Evolutionary conservation across 2,329 filamentous ascomycete species (phyloP).

Genomic region (Monilinia laxa): DNA sequence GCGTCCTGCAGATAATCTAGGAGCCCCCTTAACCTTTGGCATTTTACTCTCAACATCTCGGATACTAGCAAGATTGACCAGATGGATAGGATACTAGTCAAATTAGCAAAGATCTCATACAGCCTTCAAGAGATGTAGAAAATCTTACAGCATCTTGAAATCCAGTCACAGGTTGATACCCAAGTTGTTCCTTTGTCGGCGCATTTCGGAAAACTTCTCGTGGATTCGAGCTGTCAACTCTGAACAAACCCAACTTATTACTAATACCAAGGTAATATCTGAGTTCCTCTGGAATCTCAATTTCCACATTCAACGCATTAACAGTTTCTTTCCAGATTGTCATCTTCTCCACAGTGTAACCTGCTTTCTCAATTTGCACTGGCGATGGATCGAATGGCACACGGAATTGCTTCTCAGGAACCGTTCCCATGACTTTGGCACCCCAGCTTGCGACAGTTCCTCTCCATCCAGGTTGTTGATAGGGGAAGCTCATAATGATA

Average conservation of each 20-base stretch:
- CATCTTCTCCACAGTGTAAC: constrained; percentile 61
- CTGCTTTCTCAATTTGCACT: constrained; percentile 55
- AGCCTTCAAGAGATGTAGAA: background rate
- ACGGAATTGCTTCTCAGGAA: constrained; percentile 62
- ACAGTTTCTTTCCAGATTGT: constrained; percentile 63
- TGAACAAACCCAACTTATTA: constrained; percentile 66
- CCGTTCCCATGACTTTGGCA: constrained; percentile 52
- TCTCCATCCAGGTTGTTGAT: constrained; percentile 50
- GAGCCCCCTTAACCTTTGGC: constrained; percentile 44
- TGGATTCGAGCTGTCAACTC: constrained; percentile 57
- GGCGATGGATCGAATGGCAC: constrained; percentile 63
- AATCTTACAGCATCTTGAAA: constrained; percentile 67
- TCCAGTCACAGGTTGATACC: constrained; percentile 63
- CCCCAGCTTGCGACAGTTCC: constrained; percentile 48
- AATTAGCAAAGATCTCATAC: constrained; percentile 26
- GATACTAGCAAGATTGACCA: constrained; percentile 65
- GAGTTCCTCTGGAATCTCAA: constrained; percentile 61
- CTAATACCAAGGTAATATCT: constrained; percentile 64
- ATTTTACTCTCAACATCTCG: constrained; percentile 59
- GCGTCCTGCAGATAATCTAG: constrained; percentile 58
- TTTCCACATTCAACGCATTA: constrained; percentile 55
- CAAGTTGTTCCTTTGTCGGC: constrained; percentile 56
- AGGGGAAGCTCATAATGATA: constrained; percentile 66
- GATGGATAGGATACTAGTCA: constrained; percentile 65
- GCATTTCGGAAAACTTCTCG: constrained; percentile 62